Base-by-base conservation (phyloP, 352 stramenopile genomes). In the Globisporangium barbulae region DNA sequence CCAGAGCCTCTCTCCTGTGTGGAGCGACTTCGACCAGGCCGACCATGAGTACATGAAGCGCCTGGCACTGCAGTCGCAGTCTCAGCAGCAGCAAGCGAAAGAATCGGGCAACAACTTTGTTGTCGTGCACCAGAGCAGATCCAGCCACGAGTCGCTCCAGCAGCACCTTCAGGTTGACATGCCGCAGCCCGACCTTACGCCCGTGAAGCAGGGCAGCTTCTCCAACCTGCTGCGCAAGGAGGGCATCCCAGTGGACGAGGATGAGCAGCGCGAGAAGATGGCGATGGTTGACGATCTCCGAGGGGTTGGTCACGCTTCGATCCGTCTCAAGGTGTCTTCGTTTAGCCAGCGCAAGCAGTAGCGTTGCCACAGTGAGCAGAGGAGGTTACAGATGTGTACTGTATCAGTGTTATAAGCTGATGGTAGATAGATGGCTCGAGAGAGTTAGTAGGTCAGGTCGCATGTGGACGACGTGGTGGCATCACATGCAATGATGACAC, bases 221-320 rank as follows among this genome's bases (percentile, higher is more conserved):
- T 68, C 68, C 2, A 77, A 60, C 4, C 48, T 88, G 48, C 73
- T 88, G 47, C 73, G 72, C 3, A 74, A 64, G 64, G 73, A 76
- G 60, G 78, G 78, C 28, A 74, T 88, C 12, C 49, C 74, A 33
- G 72, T 81, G 28, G 78, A 88, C 22, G 75, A 85, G 50, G 74
- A 83, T 63, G 73, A 73, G 42, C 60, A 56, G 42, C 67, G 76
- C 22, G 61, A 65, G 56, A 77, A 71, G 35, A 62, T 55, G 19
- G 68, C 64, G 9, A 70, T 85, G 50, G 42, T 62, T 25, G 68
- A 79, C 9, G 78, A 85, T 33, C 64, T 83, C 15, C 74, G 63
- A 55, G 78, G 78, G 9, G 56, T 87, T 30, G 66, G 47, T 9
- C 65, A 68, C 25, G 25, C 35, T 17, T 28, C 53, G n/a, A 58